A percentile compares a stretch with the other conserved stretches of the same genome.
phyloP scores from a whole-genome alignment of 169 alveolate species.

The Cryptosporidium ubiquitum region DNA sequence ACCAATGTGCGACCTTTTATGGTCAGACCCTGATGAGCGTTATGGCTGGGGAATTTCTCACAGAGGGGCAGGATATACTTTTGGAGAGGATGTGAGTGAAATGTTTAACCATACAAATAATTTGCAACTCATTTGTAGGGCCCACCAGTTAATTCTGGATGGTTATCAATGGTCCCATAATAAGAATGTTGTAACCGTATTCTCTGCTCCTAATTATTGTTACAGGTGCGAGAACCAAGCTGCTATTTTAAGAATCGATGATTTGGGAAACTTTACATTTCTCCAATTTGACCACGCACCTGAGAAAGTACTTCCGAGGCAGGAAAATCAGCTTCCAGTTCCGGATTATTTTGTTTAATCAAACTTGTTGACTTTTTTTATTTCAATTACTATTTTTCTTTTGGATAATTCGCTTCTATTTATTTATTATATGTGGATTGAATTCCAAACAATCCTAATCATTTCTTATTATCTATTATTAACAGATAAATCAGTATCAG shows the following conservation, averaged over 20 bases:
- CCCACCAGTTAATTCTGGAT: constrained; percentile 99
- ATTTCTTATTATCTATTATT: not conserved
- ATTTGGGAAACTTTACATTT: constrained; percentile 80
- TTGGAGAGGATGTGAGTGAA: constrained; percentile 97
- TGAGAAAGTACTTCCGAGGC: constrained; percentile 73
- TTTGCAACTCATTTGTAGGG: constrained; percentile 96
- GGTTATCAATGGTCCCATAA: constrained; percentile 97
- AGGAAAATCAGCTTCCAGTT: constrained; percentile 59
- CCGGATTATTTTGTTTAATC: constrained; percentile 62
- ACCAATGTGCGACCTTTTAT: constrained; percentile 99
- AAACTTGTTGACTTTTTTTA: not conserved
- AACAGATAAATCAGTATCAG: not conserved
- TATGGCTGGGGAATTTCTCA: constrained; percentile 98
- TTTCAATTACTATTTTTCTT: not conserved
- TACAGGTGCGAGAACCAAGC: constrained; percentile 99
- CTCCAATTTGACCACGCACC: constrained; percentile 81
- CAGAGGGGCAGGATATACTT: constrained; percentile 99
- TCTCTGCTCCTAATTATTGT: constrained; percentile 99
- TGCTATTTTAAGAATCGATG: constrained; percentile 97
- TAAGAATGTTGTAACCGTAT: constrained; percentile 94
- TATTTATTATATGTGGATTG: not conserved
- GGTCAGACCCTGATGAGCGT: constrained; percentile 99
- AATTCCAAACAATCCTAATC: not conserved
- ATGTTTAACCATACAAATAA: constrained; percentile 95
- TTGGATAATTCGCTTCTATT: not conserved